These are phyloP conservation scores for Amphibolis antarctica DNA, from an alignment of 106 monocot genomes.

Conservation along the genomic window DNA sequence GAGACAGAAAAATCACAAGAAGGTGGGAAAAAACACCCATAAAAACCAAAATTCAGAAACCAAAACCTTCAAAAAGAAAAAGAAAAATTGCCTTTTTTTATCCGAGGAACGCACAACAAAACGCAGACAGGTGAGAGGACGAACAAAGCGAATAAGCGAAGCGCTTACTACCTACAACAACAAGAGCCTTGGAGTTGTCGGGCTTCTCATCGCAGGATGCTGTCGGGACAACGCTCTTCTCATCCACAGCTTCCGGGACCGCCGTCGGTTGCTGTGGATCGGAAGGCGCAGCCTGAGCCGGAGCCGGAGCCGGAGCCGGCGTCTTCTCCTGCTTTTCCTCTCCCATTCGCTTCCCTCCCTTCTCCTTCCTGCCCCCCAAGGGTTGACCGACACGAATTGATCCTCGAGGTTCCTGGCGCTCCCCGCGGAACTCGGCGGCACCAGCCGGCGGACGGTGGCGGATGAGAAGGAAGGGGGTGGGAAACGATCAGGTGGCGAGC, in stretches of 20 bases:
- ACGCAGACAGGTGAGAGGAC: too few relatives aligned
- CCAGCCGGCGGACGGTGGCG: too few relatives aligned
- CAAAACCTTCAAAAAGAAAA: too few relatives aligned
- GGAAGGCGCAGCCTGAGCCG: background rate
- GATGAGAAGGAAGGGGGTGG: background rate
- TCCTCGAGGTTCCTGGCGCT: too few relatives aligned
- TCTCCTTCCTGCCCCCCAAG: background rate
- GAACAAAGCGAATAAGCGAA: too few relatives aligned
- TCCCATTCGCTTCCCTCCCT: background rate
- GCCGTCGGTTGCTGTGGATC: background rate
- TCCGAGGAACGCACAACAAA: too few relatives aligned
- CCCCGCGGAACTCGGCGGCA: too few relatives aligned
- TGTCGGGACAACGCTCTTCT: background rate
- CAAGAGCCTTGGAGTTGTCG: constrained; percentile 15
- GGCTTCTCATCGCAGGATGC: background rate
- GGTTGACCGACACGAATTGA: background rate
- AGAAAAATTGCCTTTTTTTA: too few relatives aligned
- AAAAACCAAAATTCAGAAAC: too few relatives aligned
- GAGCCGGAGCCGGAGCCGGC: background rate
- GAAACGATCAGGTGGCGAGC: background rate
- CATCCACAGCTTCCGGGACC: background rate
- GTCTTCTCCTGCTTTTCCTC: background rate
- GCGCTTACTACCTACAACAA: constrained; percentile 8
- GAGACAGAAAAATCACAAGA: background rate
- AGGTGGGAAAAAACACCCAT: background rate